Percentiles rank a stretch among this genome's conserved stretches.
phyloP scores from a whole-genome alignment of 371 early-diverging fungal species.

The Phascolomyces articulosus region DNA sequence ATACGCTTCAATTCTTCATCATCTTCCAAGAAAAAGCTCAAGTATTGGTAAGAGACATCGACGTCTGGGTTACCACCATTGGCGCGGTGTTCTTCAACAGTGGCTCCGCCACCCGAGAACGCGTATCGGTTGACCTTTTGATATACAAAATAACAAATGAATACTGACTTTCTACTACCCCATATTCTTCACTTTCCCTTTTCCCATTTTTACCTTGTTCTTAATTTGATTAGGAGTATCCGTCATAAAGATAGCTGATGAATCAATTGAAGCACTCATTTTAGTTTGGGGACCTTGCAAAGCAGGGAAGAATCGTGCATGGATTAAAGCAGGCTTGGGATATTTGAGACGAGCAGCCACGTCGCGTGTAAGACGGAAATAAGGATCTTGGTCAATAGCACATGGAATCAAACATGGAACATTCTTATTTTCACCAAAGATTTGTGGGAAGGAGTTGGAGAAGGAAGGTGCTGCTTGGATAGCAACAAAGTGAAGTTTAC shows the following conservation, averaged over 20 bases:
- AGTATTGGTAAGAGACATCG: conserved; percentile 97
- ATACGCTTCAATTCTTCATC: conserved; percentile 89
- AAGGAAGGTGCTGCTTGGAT: conserved; percentile 96
- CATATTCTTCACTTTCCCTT: not conserved
- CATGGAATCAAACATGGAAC: conserved; percentile 98
- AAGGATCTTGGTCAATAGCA: conserved; percentile 99
- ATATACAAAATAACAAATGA: conserved; percentile 1
- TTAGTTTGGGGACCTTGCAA: conserved; percentile 97
- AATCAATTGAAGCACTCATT: conserved; percentile 96
- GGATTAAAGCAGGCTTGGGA: conserved; percentile 96
- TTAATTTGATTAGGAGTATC: conserved; percentile 96
- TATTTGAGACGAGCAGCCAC: conserved; percentile 94
- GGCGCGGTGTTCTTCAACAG: conserved; percentile 88
- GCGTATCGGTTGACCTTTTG: conserved; percentile 91
- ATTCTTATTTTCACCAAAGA: conserved; percentile 90
- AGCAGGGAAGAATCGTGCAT: conserved; percentile 98
- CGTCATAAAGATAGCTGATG: conserved; percentile 94
- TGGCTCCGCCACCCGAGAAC: conserved; percentile 96
- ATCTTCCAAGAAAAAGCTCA: conserved; percentile 97
- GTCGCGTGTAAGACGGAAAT: conserved; percentile 99
- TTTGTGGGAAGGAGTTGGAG: conserved; percentile 93
- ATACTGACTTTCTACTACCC: too few relatives aligned
- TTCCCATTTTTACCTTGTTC: conserved; percentile 79
- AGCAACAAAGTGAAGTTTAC: conserved; percentile 90
- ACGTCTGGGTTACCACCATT: conserved; percentile 97